These are phyloP conservation scores for Odontarrhena argentea DNA, from an alignment of 345 rosid species.

Conservation along the genomic window DNA sequence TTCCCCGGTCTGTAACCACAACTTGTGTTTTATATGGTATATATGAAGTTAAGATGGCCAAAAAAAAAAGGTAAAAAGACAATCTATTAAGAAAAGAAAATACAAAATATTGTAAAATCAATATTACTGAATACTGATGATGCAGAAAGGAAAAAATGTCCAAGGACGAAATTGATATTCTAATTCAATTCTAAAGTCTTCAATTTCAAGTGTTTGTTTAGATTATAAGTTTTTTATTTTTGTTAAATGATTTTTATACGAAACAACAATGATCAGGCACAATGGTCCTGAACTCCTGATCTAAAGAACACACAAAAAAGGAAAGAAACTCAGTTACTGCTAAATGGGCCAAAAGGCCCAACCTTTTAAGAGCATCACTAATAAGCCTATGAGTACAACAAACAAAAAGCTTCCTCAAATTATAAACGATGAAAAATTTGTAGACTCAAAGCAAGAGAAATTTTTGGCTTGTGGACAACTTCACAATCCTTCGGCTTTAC, in stretches of 20 bases:
- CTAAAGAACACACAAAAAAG: too few relatives aligned
- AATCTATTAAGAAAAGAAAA: too few relatives aligned
- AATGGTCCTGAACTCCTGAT: too few relatives aligned
- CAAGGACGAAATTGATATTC: not conserved
- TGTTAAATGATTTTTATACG: too few relatives aligned
- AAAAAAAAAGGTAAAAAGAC: too few relatives aligned
- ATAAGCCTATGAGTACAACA: not conserved
- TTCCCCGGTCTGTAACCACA: too few relatives aligned
- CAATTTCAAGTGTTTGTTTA: too few relatives aligned
- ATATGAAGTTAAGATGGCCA: too few relatives aligned
- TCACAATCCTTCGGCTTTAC: slow-evolving; percentile 34
- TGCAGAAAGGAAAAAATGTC: not conserved
- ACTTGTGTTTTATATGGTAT: too few relatives aligned
- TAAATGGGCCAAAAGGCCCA: slow-evolving; percentile 7
- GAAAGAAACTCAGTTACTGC: not conserved
- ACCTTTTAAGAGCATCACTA: not conserved
- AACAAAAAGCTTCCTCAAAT: not conserved
- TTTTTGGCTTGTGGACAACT: not conserved
- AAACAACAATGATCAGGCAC: too few relatives aligned
- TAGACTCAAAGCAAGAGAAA: not conserved
- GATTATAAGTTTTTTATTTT: not conserved
- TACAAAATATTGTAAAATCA: too few relatives aligned
- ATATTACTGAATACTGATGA: too few relatives aligned
- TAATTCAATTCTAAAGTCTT: not conserved
- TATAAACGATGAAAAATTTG: not conserved